A percentile compares a stretch with the other conserved stretches of the same genome.
Evolutionary conservation across 805 yeast genomes (phyloP).

Genomic region (Barnettozyma populi): DNA sequence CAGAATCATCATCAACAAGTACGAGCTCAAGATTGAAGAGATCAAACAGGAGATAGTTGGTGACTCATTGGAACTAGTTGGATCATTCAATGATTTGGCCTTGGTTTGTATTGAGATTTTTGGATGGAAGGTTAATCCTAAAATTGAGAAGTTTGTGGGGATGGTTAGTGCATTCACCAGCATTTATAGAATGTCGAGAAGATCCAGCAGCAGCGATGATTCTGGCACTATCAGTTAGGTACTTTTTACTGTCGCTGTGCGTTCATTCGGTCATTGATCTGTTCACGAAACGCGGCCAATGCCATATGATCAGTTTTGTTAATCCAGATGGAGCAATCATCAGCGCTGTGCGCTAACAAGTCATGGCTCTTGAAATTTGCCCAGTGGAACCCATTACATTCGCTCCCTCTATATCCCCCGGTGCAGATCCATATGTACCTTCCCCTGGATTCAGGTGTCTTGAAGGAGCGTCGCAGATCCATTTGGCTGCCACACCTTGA

Average conservation of each 20-base stretch:
- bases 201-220: constrained; percentile 1
- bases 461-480: constrained; percentile 52
- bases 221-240: not conserved
- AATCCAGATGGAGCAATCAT: constrained; percentile 40
- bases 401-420: constrained; percentile 36
- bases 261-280: constrained; percentile 4
- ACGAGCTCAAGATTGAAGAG: constrained; percentile 9
- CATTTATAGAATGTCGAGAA: constrained; percentile 16
- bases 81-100: constrained; percentile 14
- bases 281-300: constrained; percentile 13
- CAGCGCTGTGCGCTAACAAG: constrained; percentile 29
- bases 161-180: constrained; percentile 15
- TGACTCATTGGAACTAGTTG: constrained; percentile 11
- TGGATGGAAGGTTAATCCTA: constrained; percentile 10
- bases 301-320: constrained; percentile 36
- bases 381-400: constrained; percentile 46
- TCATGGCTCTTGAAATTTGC: constrained; percentile 39
- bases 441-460: constrained; percentile 41
- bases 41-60: constrained; percentile 6
- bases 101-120: constrained; percentile 17
- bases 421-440: constrained; percentile 66
- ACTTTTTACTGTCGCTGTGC: not conserved
- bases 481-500: constrained; percentile 34
- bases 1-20: constrained; percentile 9
- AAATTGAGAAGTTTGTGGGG: constrained; percentile 11